Conservation (phyloP, 2,329 filamentous ascomycete species). For the Gnomoniopsis smithogilvyi region DNA sequence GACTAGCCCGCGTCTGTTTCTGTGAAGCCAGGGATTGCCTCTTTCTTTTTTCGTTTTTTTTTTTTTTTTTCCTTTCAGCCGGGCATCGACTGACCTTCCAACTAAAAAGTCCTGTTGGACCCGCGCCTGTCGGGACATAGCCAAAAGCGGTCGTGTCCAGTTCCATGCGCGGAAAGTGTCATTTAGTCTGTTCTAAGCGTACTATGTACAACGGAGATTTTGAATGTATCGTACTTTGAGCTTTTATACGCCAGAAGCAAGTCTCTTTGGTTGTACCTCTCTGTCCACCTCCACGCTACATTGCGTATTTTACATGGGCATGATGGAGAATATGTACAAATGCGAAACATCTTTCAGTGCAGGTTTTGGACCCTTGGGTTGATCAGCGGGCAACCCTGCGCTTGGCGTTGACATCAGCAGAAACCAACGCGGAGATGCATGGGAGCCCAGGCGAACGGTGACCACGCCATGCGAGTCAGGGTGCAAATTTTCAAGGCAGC, state of each 20-base stretch:
- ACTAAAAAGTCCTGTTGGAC: neutral
- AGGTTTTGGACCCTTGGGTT: neutral
- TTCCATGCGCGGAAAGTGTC: neutral
- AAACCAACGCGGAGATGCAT: neutral
- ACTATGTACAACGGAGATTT: neutral
- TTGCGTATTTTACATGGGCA: neutral
- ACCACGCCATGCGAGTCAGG: conserved; percentile 14
- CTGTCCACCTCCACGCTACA: neutral
- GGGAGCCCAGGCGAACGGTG: conserved; percentile 11
- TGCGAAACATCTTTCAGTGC: neutral
- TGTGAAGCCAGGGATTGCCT: conserved; percentile 6
- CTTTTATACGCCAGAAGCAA: neutral
- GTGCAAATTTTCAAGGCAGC: conserved; percentile 8
- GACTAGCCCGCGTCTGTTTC: conserved; percentile 6
- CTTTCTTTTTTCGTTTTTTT: too few species aligned
- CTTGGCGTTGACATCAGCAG: neutral
- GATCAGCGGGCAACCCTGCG: conserved; percentile 1
- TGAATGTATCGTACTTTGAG: conserved; percentile 1
- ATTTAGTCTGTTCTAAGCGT: neutral
- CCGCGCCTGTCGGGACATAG: neutral
- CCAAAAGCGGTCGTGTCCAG: neutral
- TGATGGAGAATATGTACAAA: too few species aligned
- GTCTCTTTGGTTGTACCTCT: too few species aligned
- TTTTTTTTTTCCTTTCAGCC: neutral
- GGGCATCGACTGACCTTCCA: neutral